Evolutionary conservation across 768 basidiomycete genomes (phyloP).

Genomic region (Trametes cubensis): DNA sequence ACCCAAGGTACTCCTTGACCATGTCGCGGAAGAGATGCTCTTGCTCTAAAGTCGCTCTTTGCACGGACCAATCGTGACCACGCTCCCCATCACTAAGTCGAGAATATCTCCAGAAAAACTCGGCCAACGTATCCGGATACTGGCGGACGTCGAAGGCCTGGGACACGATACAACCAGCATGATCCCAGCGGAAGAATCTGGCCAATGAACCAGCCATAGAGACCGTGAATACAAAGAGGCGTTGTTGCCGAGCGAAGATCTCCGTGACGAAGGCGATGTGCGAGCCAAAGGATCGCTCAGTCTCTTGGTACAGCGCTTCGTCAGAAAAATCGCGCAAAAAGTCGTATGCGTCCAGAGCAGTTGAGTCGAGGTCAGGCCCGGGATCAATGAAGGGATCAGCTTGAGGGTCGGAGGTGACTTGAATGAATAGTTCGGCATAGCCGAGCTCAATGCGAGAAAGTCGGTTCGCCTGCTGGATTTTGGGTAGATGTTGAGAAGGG

Average conservation of each 20-base stretch:
- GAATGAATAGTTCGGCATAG: slow-evolving; percentile 20
- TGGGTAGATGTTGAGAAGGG: not conserved
- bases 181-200: slow-evolving; percentile 38
- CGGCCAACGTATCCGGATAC: slow-evolving; percentile 27
- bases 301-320: no score
- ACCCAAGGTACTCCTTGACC: not conserved
- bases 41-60: not conserved
- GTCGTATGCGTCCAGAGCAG: not conserved
- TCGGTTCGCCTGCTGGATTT: no score
- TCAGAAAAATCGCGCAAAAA: slow-evolving; percentile 1
- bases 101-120: slow-evolving; percentile 37
- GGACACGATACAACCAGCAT: slow-evolving; percentile 37
- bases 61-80: slow-evolving; percentile 30
- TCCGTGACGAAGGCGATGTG: not conserved
- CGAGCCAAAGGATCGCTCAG: not conserved
- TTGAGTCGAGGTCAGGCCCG: not conserved
- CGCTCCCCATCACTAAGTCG: slow-evolving; percentile 21
- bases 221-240: slow-evolving; percentile 34
- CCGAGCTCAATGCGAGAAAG: not conserved
- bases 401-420: not conserved
- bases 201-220: slow-evolving; percentile 30
- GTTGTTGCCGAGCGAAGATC: slow-evolving; percentile 32
- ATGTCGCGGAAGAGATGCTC: slow-evolving; percentile 1
- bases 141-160: slow-evolving; percentile 30
- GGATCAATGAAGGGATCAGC: slow-evolving; percentile 18